phyloP scores from a whole-genome alignment of 1,139 yeast genomes.

The Suhomyces bokatorum region DNA sequence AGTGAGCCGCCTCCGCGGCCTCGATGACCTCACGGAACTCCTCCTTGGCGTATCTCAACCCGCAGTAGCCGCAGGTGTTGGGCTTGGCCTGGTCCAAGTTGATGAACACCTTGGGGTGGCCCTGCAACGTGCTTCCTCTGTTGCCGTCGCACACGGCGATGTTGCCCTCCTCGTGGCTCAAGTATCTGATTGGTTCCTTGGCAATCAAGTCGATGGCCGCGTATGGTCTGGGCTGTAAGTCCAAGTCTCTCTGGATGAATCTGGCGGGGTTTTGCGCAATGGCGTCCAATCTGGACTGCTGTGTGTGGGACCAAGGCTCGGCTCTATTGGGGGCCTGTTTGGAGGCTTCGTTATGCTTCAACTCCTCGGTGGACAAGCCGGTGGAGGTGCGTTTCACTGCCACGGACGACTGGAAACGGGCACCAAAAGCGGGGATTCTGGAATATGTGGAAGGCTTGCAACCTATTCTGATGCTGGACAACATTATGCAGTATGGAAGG shows the following conservation, averaged over 20 bases:
- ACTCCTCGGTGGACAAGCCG: constrained; percentile 42
- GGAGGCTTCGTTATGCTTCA: constrained; percentile 35
- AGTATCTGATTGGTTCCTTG: constrained; percentile 67
- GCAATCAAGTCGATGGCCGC: constrained; percentile 86
- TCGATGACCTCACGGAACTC: constrained; percentile 44
- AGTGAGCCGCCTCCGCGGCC: constrained; percentile 16
- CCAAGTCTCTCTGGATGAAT: constrained; percentile 70
- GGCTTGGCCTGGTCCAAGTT: constrained; percentile 76
- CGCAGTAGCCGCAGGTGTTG: constrained; percentile 79
- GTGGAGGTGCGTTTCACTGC: constrained; percentile 26
- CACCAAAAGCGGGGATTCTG: neutral
- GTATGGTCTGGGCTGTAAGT: constrained; percentile 72
- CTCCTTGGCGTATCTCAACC: constrained; percentile 62
- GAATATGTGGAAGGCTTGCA: constrained; percentile 10
- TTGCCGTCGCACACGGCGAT: constrained; percentile 87
- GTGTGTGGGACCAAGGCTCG: constrained; percentile 70
- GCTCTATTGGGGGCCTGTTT: constrained; percentile 77
- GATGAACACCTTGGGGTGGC: constrained; percentile 84
- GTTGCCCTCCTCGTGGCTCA: constrained; percentile 50
- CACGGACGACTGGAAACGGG: constrained; percentile 19
- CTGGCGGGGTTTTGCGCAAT: constrained; percentile 57
- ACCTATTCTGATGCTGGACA: constrained; percentile 15
- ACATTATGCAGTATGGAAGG: constrained; percentile 11
- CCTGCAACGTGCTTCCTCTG: constrained; percentile 65
- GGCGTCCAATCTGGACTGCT: constrained; percentile 61